phyloP scores from a whole-genome alignment of 805 yeast genomes.

The Candida saitoana region DNA sequence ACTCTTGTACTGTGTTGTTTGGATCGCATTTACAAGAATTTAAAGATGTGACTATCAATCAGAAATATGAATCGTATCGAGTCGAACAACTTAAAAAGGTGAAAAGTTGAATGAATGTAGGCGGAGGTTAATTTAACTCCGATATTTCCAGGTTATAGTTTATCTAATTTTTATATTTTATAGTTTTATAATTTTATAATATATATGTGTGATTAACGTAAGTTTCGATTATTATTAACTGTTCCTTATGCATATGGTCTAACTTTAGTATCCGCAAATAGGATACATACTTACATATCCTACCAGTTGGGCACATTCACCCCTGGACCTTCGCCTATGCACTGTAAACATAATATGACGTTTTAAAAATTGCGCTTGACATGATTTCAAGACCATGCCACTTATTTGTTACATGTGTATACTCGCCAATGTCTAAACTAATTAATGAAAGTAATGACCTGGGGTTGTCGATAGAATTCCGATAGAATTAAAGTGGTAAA shows the following conservation, averaged over 20 bases:
- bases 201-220: too few relatives aligned
- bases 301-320: neutral
- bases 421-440: neutral
- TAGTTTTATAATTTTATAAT: too few relatives aligned
- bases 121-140: too few relatives aligned
- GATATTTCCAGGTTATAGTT: too few relatives aligned
- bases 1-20: slow-evolving; percentile 18
- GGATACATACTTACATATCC: too few relatives aligned
- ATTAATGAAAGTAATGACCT: neutral
- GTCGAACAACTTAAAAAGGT: slow-evolving; percentile 9
- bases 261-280: neutral
- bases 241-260: neutral
- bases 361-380: too few relatives aligned
- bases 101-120: neutral
- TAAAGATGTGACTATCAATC: slow-evolving; percentile 18
- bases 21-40: slow-evolving; percentile 25
- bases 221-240: too few relatives aligned
- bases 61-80: slow-evolving; percentile 18
- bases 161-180: too few relatives aligned
- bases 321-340: neutral
- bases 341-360: neutral
- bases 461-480: neutral
- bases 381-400: too few relatives aligned
- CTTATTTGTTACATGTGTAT: too few relatives aligned
- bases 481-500: neutral